Conservation (phyloP, 768 basidiomycete genomes). For the Chlorophyllum brunneum region DNA sequence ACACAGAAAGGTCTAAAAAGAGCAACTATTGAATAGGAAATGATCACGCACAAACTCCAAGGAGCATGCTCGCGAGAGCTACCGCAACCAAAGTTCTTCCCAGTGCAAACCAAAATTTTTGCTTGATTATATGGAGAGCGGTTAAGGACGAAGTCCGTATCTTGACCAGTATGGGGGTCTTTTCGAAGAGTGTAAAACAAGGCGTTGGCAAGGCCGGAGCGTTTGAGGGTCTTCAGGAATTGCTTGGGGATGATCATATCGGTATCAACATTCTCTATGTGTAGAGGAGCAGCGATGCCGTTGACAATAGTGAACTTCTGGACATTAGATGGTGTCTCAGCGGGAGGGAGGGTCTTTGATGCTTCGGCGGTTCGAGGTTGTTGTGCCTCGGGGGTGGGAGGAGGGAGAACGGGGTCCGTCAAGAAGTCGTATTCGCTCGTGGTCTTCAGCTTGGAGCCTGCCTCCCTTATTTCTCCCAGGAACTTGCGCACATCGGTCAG, state of each 20-base stretch:
- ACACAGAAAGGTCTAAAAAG: too few species aligned
- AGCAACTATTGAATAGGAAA: slow-evolving; percentile 1
- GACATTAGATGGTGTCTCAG: slow-evolving; percentile 42
- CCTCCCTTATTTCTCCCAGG: slow-evolving; percentile 44
- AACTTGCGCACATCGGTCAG: slow-evolving; percentile 83
- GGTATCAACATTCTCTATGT: slow-evolving; percentile 85
- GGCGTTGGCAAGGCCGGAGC: slow-evolving; percentile 81
- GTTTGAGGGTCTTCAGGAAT: slow-evolving; percentile 88
- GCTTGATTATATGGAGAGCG: slow-evolving; percentile 70
- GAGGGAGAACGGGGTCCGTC: slow-evolving; percentile 61
- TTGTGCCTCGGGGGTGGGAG: slow-evolving; percentile 42
- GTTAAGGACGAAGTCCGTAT: slow-evolving; percentile 85
- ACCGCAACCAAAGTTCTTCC: slow-evolving; percentile 88
- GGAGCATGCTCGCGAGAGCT: slow-evolving; percentile 91
- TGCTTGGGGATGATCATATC: slow-evolving; percentile 95
- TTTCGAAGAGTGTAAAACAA: slow-evolving; percentile 81
- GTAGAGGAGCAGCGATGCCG: slow-evolving; percentile 76
- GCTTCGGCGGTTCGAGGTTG: slow-evolving; percentile 28
- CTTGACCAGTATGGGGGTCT: slow-evolving; percentile 71
- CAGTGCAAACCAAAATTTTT: slow-evolving; percentile 79
- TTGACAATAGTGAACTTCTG: slow-evolving; percentile 67
- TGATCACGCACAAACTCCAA: slow-evolving; percentile 68
- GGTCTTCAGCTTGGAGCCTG: slow-evolving; percentile 60
- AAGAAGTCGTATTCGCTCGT: slow-evolving; percentile 74
- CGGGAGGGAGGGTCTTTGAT: slow-evolving; percentile 32